phyloP scores from a whole-genome alignment of 352 stramenopile genomes.

The Pythium guiyangense region DNA sequence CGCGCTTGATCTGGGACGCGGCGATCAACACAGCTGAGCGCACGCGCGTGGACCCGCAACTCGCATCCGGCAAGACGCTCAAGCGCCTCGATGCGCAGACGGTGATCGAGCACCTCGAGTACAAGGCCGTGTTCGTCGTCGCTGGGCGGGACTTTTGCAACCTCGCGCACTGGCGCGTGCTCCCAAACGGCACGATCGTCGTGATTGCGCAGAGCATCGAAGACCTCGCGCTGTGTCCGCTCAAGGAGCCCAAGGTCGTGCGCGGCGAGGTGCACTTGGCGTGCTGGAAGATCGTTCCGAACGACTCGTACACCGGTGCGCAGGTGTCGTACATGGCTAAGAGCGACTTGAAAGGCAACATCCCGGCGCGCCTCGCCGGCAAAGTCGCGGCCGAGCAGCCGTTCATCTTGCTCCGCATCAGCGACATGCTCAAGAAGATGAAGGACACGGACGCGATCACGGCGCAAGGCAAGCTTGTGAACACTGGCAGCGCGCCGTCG shows the following conservation, averaged over 20 bases:
- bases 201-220: constrained; percentile 67
- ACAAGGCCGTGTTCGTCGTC: constrained; percentile 76
- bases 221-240: constrained; percentile 41
- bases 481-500: constrained; percentile 16
- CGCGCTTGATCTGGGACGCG: constrained; percentile 45
- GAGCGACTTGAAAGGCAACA: constrained; percentile 66
- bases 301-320: constrained; percentile 46
- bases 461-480: constrained; percentile 36
- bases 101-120: constrained; percentile 66
- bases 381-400: constrained; percentile 63
- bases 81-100: constrained; percentile 53
- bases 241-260: constrained; percentile 68
- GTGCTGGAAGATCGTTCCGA: constrained; percentile 63
- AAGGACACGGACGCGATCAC: constrained; percentile 27
- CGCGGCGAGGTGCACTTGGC: constrained; percentile 60
- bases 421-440: constrained; percentile 49
- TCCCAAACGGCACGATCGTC: constrained; percentile 58
- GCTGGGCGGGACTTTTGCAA: constrained; percentile 71
- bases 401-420: constrained; percentile 54
- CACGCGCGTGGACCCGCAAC: constrained; percentile 51
- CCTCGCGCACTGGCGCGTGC: constrained; percentile 62
- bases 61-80: constrained; percentile 38
- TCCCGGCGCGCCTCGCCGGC: constrained; percentile 54
- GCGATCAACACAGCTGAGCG: constrained; percentile 44
- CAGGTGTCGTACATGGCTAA: constrained; percentile 69